These are phyloP conservation scores for Mimosa bimucronata DNA, from an alignment of 306 rosid genomes.

Conservation along the genomic window DNA sequence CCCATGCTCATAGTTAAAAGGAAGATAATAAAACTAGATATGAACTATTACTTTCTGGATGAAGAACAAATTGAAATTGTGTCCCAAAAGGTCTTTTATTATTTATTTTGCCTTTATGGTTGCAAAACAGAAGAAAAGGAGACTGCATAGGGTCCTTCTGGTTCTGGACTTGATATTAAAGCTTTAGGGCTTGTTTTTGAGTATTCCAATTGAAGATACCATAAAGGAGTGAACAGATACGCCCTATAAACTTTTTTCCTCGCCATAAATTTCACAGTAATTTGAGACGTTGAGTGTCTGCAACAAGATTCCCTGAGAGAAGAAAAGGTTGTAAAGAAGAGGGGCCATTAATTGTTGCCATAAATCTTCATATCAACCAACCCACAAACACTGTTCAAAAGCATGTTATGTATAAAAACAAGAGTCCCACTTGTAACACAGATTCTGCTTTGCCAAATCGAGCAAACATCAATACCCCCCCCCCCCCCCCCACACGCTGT, in stretches of 20 bases:
- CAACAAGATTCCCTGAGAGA: slow-evolving; percentile 42
- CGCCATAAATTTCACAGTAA: slow-evolving; percentile 41
- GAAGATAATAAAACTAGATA: background rate
- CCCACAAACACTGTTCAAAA: slow-evolving; percentile 33
- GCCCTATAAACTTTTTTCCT: slow-evolving; percentile 3
- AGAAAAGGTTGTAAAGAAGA: slow-evolving; percentile 26
- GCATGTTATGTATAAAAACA: slow-evolving; percentile 45
- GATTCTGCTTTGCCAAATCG: slow-evolving; percentile 52
- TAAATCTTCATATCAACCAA: slow-evolving; percentile 55
- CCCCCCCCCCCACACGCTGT: slow-evolving; percentile 8
- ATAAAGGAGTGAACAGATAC: slow-evolving; percentile 25
- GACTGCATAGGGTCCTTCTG: background rate
- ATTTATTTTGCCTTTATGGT: background rate
- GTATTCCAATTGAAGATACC: slow-evolving; percentile 21
- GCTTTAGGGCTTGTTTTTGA: background rate
- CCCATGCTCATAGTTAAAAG: background rate
- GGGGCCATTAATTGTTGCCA: slow-evolving; percentile 42
- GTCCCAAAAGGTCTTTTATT: background rate
- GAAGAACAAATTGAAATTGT: background rate
- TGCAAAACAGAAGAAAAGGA: slow-evolving; percentile 1
- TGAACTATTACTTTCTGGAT: background rate
- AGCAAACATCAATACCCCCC: slow-evolving; percentile 39
- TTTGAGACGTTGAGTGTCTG: slow-evolving; percentile 36
- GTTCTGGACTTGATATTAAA: background rate
- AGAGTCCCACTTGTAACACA: slow-evolving; percentile 41